A percentile compares a stretch with the other conserved stretches of the same genome.
These are phyloP conservation scores for Trichocomaceae sp. DNA, from an alignment of 2,329 filamentous ascomycete genomes.

Conservation along the genomic window DNA sequence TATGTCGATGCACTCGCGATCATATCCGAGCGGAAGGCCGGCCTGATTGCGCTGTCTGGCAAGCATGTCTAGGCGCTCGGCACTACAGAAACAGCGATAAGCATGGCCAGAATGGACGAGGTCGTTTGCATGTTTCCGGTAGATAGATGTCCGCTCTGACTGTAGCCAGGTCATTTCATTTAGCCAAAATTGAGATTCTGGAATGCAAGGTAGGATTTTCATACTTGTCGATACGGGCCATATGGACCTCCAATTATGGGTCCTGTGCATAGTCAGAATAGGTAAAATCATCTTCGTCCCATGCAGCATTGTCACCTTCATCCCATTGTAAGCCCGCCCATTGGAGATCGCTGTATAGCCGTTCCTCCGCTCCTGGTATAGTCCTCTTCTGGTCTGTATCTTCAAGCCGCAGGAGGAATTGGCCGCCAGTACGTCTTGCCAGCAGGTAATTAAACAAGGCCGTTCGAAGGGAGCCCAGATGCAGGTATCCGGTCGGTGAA, in stretches of 20 bases:
- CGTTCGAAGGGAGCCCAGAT: conserved; percentile 84
- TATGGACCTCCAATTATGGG: conserved; percentile 73
- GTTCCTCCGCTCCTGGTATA: conserved; percentile 69
- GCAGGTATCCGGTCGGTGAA: conserved; percentile 88
- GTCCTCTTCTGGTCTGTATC: conserved; percentile 93
- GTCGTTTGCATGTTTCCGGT: conserved; percentile 61
- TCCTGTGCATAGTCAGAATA: conserved; percentile 42
- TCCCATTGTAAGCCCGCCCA: conserved; percentile 94
- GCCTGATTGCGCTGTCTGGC: conserved; percentile 56
- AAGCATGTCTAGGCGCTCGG: conserved; percentile 61
- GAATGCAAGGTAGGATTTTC: background rate
- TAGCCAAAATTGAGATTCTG: conserved; percentile 11
- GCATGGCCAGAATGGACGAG: conserved; percentile 67
- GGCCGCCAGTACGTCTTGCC: conserved; percentile 78
- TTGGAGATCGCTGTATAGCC: conserved; percentile 68
- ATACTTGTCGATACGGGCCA: conserved; percentile 77
- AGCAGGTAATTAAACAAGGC: conserved; percentile 93
- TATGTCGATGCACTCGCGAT: conserved; percentile 67
- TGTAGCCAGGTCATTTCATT: conserved; percentile 32
- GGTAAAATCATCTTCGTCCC: background rate
- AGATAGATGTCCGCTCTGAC: conserved; percentile 72
- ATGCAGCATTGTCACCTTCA: conserved; percentile 55
- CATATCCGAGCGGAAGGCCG: conserved; percentile 57
- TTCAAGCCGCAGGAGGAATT: conserved; percentile 86
- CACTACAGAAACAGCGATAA: conserved; percentile 88